Evolutionary conservation across 2,329 filamentous ascomycete species (phyloP), one percentile per base, ranked within the genome.

Genomic region (Aspergillus felis): DNA sequence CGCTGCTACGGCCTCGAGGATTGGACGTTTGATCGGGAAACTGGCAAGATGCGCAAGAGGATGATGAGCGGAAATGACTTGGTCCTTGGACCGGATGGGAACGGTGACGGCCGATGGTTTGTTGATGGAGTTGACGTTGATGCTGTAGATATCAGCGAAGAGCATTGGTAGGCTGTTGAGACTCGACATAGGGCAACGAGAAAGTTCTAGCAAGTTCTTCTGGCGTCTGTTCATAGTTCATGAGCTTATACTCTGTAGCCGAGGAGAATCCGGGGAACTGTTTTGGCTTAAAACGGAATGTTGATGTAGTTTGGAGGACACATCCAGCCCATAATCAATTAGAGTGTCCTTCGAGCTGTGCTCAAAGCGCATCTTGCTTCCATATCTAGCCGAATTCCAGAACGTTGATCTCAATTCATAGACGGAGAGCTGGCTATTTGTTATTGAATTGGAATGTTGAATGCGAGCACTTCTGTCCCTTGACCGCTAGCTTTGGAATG

Each of bases 1-100:
- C 82, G 90, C n/a, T 92, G 88, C 48, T 95, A 95, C 68, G 91
- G 91, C 0, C 81, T 95, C 10, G 77, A 80, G 62, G 75, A 80
- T 58, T 80, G 78, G 78, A 79, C 77, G 0, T 80, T 77, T 65
- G 75, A 79, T 56, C 66, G 64, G 17, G 70, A 75, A 53, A 65
- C 69, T 1, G 74, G 78, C 0, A 77, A 77, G 66, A 80, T 80
- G 78, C 58, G 69, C 35, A 79, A 79, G 66, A 69, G 77, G 38
- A 76, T 76, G 72, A 80, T 80, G 78, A 76, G 76, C 59, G 78
- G 76, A 4, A 79, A 79, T 66, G 77, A 80, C 62, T 50, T 79
- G 17, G 48, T 78, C 5, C 64, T 80, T 44, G 78, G 76, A 1
- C 67, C 68, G 7, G 66, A 74, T 52, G 76, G 76, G 10, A 73